These are phyloP conservation scores for Aspergillus sp. DNA, from an alignment of 2,329 filamentous ascomycete species.

Conservation along the genomic window DNA sequence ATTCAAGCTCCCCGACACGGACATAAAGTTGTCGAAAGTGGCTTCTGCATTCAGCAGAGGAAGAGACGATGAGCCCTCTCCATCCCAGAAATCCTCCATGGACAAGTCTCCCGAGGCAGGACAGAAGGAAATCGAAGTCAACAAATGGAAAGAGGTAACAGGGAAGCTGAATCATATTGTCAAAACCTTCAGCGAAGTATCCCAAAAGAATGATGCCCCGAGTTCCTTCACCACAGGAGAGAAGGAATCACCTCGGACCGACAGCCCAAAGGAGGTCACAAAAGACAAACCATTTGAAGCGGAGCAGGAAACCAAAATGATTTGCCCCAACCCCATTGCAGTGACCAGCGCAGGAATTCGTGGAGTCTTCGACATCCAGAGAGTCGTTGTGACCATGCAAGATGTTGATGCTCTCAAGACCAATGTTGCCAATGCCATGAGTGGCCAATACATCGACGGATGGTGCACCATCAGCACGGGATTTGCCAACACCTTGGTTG, in stretches of 20 bases:
- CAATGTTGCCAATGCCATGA: slow-evolving; percentile 8
- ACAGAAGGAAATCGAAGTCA: neutral
- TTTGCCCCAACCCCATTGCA: slow-evolving; percentile 15
- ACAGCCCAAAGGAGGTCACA: too few relatives aligned
- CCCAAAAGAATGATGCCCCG: neutral
- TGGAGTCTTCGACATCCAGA: slow-evolving; percentile 17
- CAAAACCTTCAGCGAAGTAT: neutral
- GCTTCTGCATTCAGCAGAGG: too few relatives aligned
- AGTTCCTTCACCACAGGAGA: too few relatives aligned
- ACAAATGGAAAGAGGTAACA: neutral
- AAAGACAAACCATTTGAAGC: too few relatives aligned
- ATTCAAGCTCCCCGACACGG: too few relatives aligned
- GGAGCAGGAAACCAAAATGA: slow-evolving; percentile 1
- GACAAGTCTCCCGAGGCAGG: too few relatives aligned
- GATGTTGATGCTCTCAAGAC: slow-evolving; percentile 10
- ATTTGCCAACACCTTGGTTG: slow-evolving; percentile 8
- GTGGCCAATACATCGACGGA: slow-evolving; percentile 13
- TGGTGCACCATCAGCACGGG: slow-evolving; percentile 17
- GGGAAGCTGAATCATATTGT: too few relatives aligned
- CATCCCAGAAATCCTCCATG: too few relatives aligned
- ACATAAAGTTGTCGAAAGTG: too few relatives aligned
- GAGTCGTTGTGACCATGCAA: slow-evolving; percentile 15
- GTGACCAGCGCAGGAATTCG: slow-evolving; percentile 15
- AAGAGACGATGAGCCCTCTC: too few relatives aligned
- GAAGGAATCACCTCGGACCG: too few relatives aligned